phyloP scores from a whole-genome alignment of 23 red algal species.

The Gracilaria vermiculophylla region DNA sequence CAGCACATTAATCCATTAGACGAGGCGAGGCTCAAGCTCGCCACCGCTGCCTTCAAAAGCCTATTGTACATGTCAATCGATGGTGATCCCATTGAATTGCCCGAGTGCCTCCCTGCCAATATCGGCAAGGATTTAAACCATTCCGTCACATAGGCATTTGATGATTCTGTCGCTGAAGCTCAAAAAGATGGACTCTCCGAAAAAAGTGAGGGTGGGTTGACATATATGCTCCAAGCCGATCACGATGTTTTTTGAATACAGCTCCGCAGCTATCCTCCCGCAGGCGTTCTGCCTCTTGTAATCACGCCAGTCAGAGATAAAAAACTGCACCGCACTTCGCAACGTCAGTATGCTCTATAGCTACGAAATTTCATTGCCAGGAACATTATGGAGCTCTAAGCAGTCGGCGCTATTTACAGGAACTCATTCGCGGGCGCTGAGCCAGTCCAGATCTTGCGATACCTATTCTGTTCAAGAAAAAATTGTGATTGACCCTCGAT shows the following conservation, averaged over 20 bases:
- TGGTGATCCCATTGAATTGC: conserved; percentile 10
- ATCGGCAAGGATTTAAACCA: not conserved
- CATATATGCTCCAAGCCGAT: not conserved
- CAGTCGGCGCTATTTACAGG: not conserved
- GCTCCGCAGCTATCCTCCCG: not conserved
- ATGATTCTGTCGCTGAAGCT: not conserved
- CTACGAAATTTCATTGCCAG: not conserved
- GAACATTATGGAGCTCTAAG: not conserved
- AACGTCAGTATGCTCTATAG: not conserved
- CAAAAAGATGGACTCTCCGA: not conserved
- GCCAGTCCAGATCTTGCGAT: conserved; percentile 19
- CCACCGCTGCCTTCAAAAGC: not conserved
- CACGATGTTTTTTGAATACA: not conserved
- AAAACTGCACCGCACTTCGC: not conserved
- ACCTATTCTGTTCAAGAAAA: not conserved
- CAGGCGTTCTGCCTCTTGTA: not conserved
- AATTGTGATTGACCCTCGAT: conserved; percentile 16
- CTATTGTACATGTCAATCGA: not conserved
- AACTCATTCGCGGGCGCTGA: conserved; percentile 20
- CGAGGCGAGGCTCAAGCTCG: not conserved
- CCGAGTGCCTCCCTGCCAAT: not conserved
- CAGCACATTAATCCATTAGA: not conserved
- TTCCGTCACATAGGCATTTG: not conserved
- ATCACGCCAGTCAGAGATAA: not conserved
- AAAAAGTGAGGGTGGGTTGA: not conserved